Conservation (phyloP, 345 rosid genomes). For the Populus pruinosa region DNA sequence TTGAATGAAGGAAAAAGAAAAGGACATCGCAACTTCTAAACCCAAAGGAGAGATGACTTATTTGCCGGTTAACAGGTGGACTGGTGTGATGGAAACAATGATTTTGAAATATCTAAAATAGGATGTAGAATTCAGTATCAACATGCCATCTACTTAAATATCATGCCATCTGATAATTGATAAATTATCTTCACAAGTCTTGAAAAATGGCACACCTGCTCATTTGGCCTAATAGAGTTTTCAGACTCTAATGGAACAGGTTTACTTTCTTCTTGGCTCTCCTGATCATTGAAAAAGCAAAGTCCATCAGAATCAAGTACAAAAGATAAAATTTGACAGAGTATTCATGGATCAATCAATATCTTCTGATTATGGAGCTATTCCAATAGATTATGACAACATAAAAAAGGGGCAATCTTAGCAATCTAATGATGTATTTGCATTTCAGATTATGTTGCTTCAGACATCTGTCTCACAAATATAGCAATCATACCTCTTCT, state of each 20-base stretch:
- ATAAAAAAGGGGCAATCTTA: background rate
- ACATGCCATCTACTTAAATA: background rate
- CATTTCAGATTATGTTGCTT: background rate
- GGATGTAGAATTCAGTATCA: background rate
- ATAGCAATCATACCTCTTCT: conserved; percentile 35
- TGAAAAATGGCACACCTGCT: conserved; percentile 28
- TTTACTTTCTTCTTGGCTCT: conserved; percentile 41
- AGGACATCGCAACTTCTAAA: background rate
- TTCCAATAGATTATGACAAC: background rate
- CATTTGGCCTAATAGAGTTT: conserved; percentile 25
- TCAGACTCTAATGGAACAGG: conserved; percentile 26
- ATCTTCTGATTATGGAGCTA: background rate
- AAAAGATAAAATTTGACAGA: background rate
- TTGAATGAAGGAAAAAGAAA: background rate
- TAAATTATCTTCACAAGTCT: background rate
- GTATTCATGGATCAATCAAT: conserved; percentile 3
- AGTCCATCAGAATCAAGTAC: conserved; percentile 9
- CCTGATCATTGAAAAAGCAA: conserved; percentile 29
- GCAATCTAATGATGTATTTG: background rate
- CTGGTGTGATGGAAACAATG: background rate
- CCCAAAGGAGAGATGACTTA: background rate
- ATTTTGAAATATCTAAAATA: background rate
- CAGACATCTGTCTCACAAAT: background rate
- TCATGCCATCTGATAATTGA: background rate
- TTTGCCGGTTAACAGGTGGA: background rate